Conservation (phyloP, 129 eudicot genomes). For the Tagetes erecta region DNA sequence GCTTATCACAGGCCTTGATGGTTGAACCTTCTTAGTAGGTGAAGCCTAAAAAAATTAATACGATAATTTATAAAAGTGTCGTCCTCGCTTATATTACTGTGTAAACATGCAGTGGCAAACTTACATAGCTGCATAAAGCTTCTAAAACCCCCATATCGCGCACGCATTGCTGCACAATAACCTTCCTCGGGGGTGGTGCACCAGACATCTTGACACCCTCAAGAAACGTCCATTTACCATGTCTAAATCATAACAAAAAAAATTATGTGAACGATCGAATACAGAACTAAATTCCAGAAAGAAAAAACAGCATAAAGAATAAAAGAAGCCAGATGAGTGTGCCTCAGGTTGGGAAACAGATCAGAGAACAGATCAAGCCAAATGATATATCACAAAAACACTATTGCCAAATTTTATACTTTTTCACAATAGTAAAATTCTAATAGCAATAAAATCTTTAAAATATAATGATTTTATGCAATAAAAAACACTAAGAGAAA, state of each 20-base stretch:
- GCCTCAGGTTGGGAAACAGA: neutral
- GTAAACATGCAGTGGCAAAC: slow-evolving; percentile 14
- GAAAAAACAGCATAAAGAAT: neutral
- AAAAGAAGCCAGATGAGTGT: neutral
- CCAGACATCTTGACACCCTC: slow-evolving; percentile 86
- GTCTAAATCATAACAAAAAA: slow-evolving; percentile 40
- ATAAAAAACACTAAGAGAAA: neutral
- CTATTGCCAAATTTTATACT: neutral
- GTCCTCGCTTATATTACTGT: neutral
- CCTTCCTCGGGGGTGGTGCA: slow-evolving; percentile 84
- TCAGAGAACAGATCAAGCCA: neutral
- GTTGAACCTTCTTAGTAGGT: slow-evolving; percentile 64
- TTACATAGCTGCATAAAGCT: slow-evolving; percentile 71
- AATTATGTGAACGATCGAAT: slow-evolving; percentile 7
- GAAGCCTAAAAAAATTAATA: slow-evolving; percentile 46
- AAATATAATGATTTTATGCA: neutral
- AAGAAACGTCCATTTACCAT: slow-evolving; percentile 85
- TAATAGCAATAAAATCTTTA: neutral
- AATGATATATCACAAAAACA: neutral
- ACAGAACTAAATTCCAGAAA: neutral
- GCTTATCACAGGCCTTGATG: slow-evolving; percentile 62
- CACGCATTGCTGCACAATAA: slow-evolving; percentile 85
- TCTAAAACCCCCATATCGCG: slow-evolving; percentile 80
- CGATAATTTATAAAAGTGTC: neutral
- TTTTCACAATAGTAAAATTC: neutral